Evolutionary conservation across 192 early-diverging fungal genomes (phyloP), one percentile per base, ranked within the genome.

Genomic region (Dissophora globulifera): DNA sequence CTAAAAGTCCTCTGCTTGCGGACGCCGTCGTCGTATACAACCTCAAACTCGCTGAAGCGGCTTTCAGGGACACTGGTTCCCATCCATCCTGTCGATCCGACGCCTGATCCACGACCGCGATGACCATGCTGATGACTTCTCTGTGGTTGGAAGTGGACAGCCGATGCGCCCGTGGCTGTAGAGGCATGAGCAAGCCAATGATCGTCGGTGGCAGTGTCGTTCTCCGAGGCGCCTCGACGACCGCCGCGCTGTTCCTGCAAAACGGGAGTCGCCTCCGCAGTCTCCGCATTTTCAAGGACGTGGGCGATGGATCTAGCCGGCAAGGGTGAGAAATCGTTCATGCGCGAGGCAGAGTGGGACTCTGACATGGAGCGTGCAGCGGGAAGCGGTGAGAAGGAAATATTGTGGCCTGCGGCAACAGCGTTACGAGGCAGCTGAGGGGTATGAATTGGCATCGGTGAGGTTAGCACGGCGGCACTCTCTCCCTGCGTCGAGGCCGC

Each of bases 1-100:
- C 72, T 76, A 41, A 76, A 76, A 0, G 72, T 76, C 20, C 72
- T 58, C 27, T 76, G 72, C 40, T 67, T 76, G 26, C 72, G 72
- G n/a, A 76, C 42, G 30, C 72, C 72, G 26, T 76, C 72, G 38
- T 76, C 72, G 27, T 76, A 76, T 1, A 76, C 72, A 17, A 76
- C 72, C 46, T 76, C 72, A 67, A 76, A 76, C 40, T 67, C 72
- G 29, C 72, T 76, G 46, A 67, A 57, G 15, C 72, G 50, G 46
- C 72, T 76, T 19, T 76, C 72, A 3, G 72, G 63, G 20, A 67
- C 26, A 17, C 72, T 76, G 10, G 58, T 67, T 10, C 51, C 64
- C 62, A 67, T 63, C 69, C 69, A 63, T 0, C 40, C 69, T 11
- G 43, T 11, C 7, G 69, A 55, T 31, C 62, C 62, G 0, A 48